Evolutionary conservation across 495 filamentous ascomycete species (phyloP), one percentile per base, ranked within the genome.

Genomic region (Cenococcum geophilum): DNA sequence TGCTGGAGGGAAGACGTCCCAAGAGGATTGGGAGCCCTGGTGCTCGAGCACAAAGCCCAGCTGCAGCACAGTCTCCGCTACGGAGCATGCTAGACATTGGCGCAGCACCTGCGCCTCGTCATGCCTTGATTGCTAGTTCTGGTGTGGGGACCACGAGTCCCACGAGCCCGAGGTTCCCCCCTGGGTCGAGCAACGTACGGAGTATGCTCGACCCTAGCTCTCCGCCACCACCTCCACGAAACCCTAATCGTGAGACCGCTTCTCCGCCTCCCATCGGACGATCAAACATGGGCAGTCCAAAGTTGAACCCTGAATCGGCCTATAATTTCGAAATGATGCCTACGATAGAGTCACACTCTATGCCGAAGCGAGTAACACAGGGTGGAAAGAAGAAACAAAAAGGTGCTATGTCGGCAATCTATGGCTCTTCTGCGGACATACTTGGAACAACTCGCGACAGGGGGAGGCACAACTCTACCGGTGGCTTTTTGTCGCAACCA

Each of bases 41-140:
- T 60, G 60, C 68, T 42, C 75, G 72, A 59, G 69, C 66, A 64
- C 75, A 66, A 78, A 74, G 72, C 27, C 69, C 70, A 20, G 64
- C 60, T 80, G 64, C 76, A 80, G 72, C 76, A 80, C 69, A 76
- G 67, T 76, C 77, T 58, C 79, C 81, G 18, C 75, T 82, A 22
- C 73, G 82, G 58, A 84, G 82, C 70, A 86, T 84, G 83, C 76
- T 85, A 45, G 79, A 87, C 70, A 76, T 83, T 58, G 68, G 75
- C 61, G 57, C 72, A 63, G 52, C 64, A 59, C 55, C 68, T 21
- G 60, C 73, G 57, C 69, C 71, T 59, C 76, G 75, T 40, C 70
- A 77, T 74, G 70, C 72, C 58, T 77, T 76, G 59, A 73, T 78
- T 60, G 70, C 76, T 58, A 72, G 76, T 61, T 16, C 60, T 52